These are phyloP conservation scores for Cystobasidium ongulense DNA, from an alignment of 768 basidiomycete species.

Conservation along the genomic window DNA sequence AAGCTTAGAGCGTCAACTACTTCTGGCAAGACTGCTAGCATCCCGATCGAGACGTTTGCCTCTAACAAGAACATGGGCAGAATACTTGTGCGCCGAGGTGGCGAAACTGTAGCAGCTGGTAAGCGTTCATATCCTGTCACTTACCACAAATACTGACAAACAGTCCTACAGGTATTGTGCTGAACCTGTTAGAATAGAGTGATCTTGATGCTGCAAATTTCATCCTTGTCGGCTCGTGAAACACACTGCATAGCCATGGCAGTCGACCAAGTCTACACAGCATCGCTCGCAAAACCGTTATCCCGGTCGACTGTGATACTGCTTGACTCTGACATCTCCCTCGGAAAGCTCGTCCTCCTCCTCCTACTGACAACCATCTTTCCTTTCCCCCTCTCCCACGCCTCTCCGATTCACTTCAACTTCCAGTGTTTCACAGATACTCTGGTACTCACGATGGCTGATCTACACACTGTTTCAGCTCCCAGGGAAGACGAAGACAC, in stretches of 20 bases:
- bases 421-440: not conserved
- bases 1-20: constrained; percentile 54
- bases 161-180: constrained; percentile 1
- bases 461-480: not conserved
- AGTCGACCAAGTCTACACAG: not conserved
- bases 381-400: no score
- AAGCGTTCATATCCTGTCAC: not conserved
- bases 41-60: constrained; percentile 78
- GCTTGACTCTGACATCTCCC: no score
- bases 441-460: not conserved
- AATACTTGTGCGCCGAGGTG: constrained; percentile 72
- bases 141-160: not conserved
- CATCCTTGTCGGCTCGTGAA: not conserved
- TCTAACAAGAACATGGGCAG: constrained; percentile 94
- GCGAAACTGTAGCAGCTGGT: constrained; percentile 91
- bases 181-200: constrained; percentile 2
- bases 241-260: not conserved
- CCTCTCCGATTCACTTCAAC: no score
- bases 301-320: not conserved
- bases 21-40: constrained; percentile 51
- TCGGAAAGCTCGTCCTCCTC: not conserved
- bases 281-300: not conserved
- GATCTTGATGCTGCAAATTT: not conserved
- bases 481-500: not conserved
- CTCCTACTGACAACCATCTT: not conserved